Conservation (phyloP, 2,329 filamentous ascomycete species). For the Elsinoe ampelina region DNA sequence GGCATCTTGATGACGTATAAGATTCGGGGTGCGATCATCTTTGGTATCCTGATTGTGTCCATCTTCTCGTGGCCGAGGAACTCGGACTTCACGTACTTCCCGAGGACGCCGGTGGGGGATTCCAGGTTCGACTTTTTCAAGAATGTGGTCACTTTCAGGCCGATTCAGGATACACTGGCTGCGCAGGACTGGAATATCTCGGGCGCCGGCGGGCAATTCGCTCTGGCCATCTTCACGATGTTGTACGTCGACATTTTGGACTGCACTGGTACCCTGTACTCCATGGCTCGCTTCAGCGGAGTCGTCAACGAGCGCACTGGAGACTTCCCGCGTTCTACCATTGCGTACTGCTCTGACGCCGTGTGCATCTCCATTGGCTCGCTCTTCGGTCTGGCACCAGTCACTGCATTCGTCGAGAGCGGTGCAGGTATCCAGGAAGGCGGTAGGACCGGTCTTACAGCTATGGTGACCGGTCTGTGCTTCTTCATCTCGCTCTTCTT, state of each 20-base stretch:
- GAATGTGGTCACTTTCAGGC: conserved; percentile 74
- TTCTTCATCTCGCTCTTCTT: conserved; percentile 87
- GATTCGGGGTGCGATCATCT: conserved; percentile 78
- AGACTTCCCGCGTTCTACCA: conserved; percentile 76
- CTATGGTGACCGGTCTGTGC: conserved; percentile 67
- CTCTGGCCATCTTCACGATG: conserved; percentile 77
- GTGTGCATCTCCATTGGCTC: conserved; percentile 72
- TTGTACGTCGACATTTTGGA: conserved; percentile 86
- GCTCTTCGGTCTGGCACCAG: conserved; percentile 66
- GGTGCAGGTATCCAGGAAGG: conserved; percentile 75
- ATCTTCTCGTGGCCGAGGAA: conserved; percentile 80
- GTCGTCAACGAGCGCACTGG: conserved; percentile 73
- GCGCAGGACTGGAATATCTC: conserved; percentile 67
- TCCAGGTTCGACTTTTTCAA: conserved; percentile 77
- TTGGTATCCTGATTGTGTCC: conserved; percentile 72
- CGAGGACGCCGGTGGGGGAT: conserved; percentile 59
- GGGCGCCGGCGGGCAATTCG: conserved; percentile 64
- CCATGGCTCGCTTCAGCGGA: conserved; percentile 77
- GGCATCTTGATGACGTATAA: conserved; percentile 75
- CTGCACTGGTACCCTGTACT: conserved; percentile 76
- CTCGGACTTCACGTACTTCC: conserved; percentile 73
- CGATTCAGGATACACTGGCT: conserved; percentile 58
- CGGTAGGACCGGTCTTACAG: conserved; percentile 74
- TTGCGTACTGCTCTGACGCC: conserved; percentile 78
- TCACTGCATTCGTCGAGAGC: conserved; percentile 83